Evolutionary conservation across 306 rosid genomes (phyloP), one percentile per base, ranked within the genome.

Genomic region (Arachis hypogaea): DNA sequence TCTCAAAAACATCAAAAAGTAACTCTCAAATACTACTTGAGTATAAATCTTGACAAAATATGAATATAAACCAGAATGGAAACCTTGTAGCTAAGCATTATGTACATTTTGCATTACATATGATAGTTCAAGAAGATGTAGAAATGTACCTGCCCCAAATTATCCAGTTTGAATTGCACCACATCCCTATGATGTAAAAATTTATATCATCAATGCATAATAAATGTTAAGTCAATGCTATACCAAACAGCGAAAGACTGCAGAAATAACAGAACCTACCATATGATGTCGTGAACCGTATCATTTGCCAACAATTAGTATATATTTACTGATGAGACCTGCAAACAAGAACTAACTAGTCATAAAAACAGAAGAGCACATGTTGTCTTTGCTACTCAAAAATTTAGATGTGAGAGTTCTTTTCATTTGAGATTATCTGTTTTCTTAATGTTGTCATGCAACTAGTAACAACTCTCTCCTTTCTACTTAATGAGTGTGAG

Each of bases 221-320:
- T 68, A 68, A 70, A 43, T 28, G 49, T 65, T 28, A 59, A 67
- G 57, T 54, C 67, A 58, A 74, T 9, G 46, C 71, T 2, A 33
- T 33, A 51, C 10, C 68, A 68, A 14, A 14, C 14, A 14, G 14
- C 14, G 14, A 14, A 14, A 14, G 14, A 14, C 14, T 14, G 14
- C 14, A 14, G 14, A 14, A 14, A 14, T 14, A 14, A 14, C 14
- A 14, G 7, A 73, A 75, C 75, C 9, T 85, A 93, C 98, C 98
- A 94, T 70, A 94, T 91, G 77, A 94, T 89, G 80, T 94, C 98
- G 83, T 92, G 97, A 56, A 91, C 97, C 12, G 98, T 94, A 82
- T 94, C 96, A 65, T 88, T 94, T 14, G 98, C 97, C 46, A 92
- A 88, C 86, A 94, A 86, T 82, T 94, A 94, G 80, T 94, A 84